A percentile compares a stretch with the other conserved stretches of the same genome.
These are phyloP conservation scores for Thalassiosira delicatula DNA, from an alignment of 352 stramenopile genomes.

Conservation along the genomic window DNA sequence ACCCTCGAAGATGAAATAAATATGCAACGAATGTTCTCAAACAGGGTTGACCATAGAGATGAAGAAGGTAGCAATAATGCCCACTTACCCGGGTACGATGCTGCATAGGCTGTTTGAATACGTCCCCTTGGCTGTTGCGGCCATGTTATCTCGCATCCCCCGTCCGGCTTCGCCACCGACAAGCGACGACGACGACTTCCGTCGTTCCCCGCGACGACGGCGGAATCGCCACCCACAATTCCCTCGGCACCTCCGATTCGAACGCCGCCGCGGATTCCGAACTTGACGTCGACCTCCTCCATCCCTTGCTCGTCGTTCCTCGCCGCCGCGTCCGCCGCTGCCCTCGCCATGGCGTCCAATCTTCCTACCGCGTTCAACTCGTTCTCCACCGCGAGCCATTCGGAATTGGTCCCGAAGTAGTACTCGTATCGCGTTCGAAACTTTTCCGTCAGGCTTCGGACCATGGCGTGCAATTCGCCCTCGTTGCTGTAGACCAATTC, in stretches of 20 bases:
- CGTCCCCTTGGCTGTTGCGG: constrained; percentile 21
- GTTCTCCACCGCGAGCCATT: constrained; percentile 28
- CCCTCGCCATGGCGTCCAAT: constrained; percentile 31
- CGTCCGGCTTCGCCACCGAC: constrained; percentile 39
- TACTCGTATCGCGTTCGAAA: constrained; percentile 41
- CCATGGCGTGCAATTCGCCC: constrained; percentile 35
- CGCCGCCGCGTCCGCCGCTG: constrained; percentile 10
- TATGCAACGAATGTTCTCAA: no score
- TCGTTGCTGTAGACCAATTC: constrained; percentile 50
- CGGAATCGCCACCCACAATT: neutral
- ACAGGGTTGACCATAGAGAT: neutral
- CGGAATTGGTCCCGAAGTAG: constrained; percentile 43
- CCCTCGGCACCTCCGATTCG: neutral
- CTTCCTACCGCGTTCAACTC: constrained; percentile 36
- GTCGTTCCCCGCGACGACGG: neutral
- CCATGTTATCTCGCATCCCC: constrained; percentile 63
- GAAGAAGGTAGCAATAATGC: neutral
- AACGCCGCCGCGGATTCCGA: constrained; percentile 29
- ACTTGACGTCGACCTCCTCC: constrained; percentile 41
- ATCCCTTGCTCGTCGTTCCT: constrained; percentile 11
- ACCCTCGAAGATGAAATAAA: neutral
- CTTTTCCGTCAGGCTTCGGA: constrained; percentile 31
- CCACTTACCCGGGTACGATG: constrained; percentile 47
- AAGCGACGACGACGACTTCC: constrained; percentile 25
- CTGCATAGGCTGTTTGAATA: constrained; percentile 54